A percentile compares a stretch with the other conserved stretches of the same genome.
Conservation (phyloP, 495 filamentous ascomycete species). For the Tuber magnatum region DNA sequence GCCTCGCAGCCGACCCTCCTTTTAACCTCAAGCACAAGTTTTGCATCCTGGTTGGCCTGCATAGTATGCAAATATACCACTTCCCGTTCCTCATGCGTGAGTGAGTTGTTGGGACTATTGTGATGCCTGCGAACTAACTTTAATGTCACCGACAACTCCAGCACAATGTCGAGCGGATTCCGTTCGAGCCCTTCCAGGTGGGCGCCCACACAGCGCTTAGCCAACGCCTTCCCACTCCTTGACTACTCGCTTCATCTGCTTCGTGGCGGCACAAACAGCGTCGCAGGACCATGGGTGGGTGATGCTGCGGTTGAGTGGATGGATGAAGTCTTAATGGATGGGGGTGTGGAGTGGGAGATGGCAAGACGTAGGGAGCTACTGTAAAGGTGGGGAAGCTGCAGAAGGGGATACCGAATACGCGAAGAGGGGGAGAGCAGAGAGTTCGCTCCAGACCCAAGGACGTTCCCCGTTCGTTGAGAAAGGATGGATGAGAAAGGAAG, state of each 20-base stretch:
- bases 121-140: too few species aligned
- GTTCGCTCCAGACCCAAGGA: background rate
- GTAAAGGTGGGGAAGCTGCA: background rate
- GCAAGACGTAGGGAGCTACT: background rate
- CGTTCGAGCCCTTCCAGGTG: too few species aligned
- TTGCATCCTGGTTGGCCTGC: too few species aligned
- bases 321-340: background rate
- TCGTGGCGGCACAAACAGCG: background rate
- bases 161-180: too few species aligned
- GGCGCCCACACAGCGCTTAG: too few species aligned
- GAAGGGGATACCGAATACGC: background rate
- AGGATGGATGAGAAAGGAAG: background rate
- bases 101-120: too few species aligned
- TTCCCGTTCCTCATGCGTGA: too few species aligned
- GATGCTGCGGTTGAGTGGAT: background rate
- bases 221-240: too few species aligned
- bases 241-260: too few species aligned
- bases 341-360: background rate
- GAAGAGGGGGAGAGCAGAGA: background rate
- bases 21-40: too few species aligned
- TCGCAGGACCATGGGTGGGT: background rate
- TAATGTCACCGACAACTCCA: rapidly evolving
- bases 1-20: too few species aligned
- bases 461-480: background rate
- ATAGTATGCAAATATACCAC: too few species aligned